Conservation (phyloP, 2,329 filamentous ascomycete genomes). For the Fusarium sarcochroum region DNA sequence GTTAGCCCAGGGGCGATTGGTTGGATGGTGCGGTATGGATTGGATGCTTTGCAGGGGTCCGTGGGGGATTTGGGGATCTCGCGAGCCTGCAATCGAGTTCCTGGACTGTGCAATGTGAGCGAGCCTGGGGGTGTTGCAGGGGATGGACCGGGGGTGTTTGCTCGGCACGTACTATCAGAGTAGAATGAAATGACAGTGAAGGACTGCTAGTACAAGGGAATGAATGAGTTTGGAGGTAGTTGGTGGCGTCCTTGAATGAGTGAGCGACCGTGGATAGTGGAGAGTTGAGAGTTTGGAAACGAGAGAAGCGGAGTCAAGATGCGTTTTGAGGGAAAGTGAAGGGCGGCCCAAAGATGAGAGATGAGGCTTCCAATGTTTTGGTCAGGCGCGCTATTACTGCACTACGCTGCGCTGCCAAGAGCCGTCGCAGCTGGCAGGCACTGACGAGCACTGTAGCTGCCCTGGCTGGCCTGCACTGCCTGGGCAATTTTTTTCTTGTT, state of each 20-base stretch:
- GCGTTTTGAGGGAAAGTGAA: conserved; percentile 34
- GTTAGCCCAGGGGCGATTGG: conserved; percentile 40
- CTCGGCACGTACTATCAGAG: conserved; percentile 19
- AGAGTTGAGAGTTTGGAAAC: conserved; percentile 1
- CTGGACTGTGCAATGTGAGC: conserved; percentile 5
- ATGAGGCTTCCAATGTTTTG: conserved; percentile 48
- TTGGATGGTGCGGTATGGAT: conserved; percentile 41
- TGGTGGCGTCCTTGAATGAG: conserved; percentile 2
- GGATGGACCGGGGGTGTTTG: conserved; percentile 18
- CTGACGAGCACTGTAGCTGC: conserved; percentile 8
- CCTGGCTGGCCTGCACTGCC: not conserved
- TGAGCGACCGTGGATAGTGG: conserved; percentile 1
- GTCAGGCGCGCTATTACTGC: conserved; percentile 3
- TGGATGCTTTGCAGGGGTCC: conserved; percentile 40
- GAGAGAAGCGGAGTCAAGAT: conserved; percentile 19
- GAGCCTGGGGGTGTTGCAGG: conserved; percentile 29
- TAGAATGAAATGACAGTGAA: conserved; percentile 16
- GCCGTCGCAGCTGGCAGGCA: conserved; percentile 30
- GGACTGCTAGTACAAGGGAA: conserved; percentile 15
- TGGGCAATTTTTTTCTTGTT: not conserved
- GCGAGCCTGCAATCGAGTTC: conserved; percentile 40
- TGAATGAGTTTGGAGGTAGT: conserved; percentile 6
- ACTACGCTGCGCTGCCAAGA: conserved; percentile 27
- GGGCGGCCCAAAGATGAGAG: conserved; percentile 34
- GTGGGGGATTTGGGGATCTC: conserved; percentile 31